A percentile compares a stretch with the other conserved stretches of the same genome.
Evolutionary conservation across 345 rosid species (phyloP).

Genomic region (Salix udensis): DNA sequence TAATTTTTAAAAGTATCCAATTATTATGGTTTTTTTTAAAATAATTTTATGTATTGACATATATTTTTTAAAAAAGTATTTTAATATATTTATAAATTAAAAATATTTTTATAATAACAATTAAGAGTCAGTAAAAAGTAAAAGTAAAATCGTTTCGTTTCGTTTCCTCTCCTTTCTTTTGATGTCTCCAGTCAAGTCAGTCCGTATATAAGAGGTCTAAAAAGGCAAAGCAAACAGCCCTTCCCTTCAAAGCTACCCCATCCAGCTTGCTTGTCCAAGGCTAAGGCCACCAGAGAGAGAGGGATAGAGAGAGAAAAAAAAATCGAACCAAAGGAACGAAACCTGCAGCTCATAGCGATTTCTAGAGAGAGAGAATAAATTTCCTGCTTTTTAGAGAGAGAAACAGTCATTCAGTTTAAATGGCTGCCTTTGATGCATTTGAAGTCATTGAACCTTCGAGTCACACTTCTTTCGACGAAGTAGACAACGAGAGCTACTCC

Average conservation of each 20-base stretch:
- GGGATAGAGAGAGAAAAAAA: neutral
- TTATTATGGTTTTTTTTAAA: too few relatives aligned
- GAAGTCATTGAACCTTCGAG: slow-evolving; percentile 33
- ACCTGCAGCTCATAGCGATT: neutral
- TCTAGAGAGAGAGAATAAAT: neutral
- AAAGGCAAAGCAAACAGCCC: neutral
- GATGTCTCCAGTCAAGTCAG: neutral
- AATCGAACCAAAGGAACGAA: neutral
- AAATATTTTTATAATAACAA: too few relatives aligned
- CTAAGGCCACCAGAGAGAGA: neutral
- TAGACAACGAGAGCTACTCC: slow-evolving; percentile 49
- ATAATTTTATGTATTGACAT: too few relatives aligned
- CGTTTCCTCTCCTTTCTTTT: neutral
- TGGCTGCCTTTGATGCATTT: slow-evolving; percentile 53
- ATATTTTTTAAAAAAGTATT: too few relatives aligned
- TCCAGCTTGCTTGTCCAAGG: neutral
- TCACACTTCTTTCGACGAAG: slow-evolving; percentile 38
- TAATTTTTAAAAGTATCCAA: too few relatives aligned
- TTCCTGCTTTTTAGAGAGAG: neutral
- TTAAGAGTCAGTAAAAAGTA: neutral
- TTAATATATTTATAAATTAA: too few relatives aligned
- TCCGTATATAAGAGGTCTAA: neutral
- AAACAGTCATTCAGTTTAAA: neutral
- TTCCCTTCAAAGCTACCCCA: neutral
- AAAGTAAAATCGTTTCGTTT: neutral